Percentiles rank a stretch among this genome's conserved stretches.
phyloP scores from a whole-genome alignment of 257 asterid species.

The Scutellaria galericulata region DNA sequence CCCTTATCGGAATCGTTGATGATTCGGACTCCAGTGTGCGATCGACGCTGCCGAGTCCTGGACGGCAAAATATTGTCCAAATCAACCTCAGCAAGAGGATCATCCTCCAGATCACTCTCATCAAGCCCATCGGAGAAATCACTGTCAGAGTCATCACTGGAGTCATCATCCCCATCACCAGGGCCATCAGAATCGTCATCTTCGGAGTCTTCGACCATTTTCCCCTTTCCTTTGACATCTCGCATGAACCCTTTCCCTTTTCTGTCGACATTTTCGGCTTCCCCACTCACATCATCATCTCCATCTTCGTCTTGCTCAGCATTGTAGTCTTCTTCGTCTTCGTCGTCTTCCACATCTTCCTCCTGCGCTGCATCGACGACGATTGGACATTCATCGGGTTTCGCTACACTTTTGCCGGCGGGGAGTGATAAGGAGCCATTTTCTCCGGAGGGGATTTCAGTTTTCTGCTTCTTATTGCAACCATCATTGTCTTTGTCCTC shows the following conservation, averaged over 20 bases:
- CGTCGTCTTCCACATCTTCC: slow-evolving; percentile 42
- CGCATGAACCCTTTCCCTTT: slow-evolving; percentile 50
- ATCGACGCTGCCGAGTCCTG: slow-evolving; percentile 51
- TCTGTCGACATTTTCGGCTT: slow-evolving; percentile 36
- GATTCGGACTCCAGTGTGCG: slow-evolving; percentile 42
- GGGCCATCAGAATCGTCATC: slow-evolving; percentile 39
- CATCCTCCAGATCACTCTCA: slow-evolving; percentile 52
- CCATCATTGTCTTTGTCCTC: slow-evolving; percentile 32
- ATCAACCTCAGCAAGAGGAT: slow-evolving; percentile 62
- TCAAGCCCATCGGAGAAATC: slow-evolving; percentile 48
- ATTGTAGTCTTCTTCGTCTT: slow-evolving; percentile 45
- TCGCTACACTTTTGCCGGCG: slow-evolving; percentile 24
- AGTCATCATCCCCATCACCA: slow-evolving; percentile 35
- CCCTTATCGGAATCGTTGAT: slow-evolving; percentile 39
- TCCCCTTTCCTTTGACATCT: slow-evolving; percentile 51
- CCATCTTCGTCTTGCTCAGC: slow-evolving; percentile 44
- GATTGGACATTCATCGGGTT: slow-evolving; percentile 22
- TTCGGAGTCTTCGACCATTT: slow-evolving; percentile 48
- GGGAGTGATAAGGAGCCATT: slow-evolving; percentile 32
- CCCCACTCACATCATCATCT: slow-evolving; percentile 35
- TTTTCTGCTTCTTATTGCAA: slow-evolving; percentile 46
- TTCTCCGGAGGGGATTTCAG: slow-evolving; percentile 35
- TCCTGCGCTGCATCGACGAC: slow-evolving; percentile 25
- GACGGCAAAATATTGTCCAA: slow-evolving; percentile 64
- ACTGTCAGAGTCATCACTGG: slow-evolving; percentile 54